A percentile compares a stretch with the other conserved stretches of the same genome.
Conservation (phyloP, 805 yeast genomes). For the Wickerhamiella slavikovae region DNA sequence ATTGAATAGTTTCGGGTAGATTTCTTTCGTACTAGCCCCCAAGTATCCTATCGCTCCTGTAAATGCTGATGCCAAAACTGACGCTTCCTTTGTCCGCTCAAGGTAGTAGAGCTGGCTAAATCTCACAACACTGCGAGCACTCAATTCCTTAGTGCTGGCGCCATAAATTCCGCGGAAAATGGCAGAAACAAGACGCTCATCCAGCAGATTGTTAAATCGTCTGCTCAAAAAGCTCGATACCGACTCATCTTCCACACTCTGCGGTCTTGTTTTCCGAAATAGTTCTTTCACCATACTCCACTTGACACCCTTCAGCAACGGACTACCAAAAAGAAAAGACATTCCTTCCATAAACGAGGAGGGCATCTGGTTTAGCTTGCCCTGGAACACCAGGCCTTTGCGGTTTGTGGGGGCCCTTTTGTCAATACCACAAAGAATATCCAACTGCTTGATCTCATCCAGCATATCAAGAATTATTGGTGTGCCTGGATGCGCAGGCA, state of each 20-base stretch:
- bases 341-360: slow-evolving; percentile 5
- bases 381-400: slow-evolving; percentile 35
- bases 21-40: slow-evolving; percentile 10
- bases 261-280: slow-evolving; percentile 13
- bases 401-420: slow-evolving; percentile 42
- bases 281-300: slow-evolving; percentile 26
- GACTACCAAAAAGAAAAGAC: slow-evolving; percentile 9
- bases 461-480: slow-evolving; percentile 13
- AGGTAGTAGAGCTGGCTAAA: slow-evolving; percentile 33
- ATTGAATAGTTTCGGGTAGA: slow-evolving; percentile 12
- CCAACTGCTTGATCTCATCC: slow-evolving; percentile 25
- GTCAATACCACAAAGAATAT: slow-evolving; percentile 38
- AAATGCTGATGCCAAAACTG: slow-evolving; percentile 29
- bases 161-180: slow-evolving; percentile 80
- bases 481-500: slow-evolving; percentile 65
- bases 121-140: slow-evolving; percentile 34
- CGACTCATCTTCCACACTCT: slow-evolving; percentile 36
- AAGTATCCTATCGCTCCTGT: slow-evolving; percentile 16
- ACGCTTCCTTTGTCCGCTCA: slow-evolving; percentile 30
- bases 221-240: slow-evolving; percentile 46
- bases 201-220: slow-evolving; percentile 36
- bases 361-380: slow-evolving; percentile 16
- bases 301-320: slow-evolving; percentile 28
- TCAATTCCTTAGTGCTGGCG: slow-evolving; percentile 48
- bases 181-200: slow-evolving; percentile 55